Base-by-base conservation (phyloP, 2,329 filamentous ascomycete species). In the Lomentospora prolificans region DNA sequence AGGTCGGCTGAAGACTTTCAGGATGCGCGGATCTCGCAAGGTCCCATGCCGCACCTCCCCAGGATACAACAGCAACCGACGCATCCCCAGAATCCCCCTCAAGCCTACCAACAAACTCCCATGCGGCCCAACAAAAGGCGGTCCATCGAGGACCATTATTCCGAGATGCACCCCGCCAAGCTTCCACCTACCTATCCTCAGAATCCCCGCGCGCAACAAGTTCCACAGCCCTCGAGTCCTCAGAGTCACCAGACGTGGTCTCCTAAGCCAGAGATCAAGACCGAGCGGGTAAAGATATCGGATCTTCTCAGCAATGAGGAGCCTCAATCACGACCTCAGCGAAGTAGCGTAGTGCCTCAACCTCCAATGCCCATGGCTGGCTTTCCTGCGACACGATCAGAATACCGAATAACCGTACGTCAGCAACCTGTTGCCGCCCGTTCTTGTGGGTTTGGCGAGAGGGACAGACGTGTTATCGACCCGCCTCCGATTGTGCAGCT, bases 401-500 rank as follows among this genome's bases (percentile, higher is more conserved):
- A 68, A 25, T 76, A 75, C 61, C 67, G 64, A 36, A 76, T 89
- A 57, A 72, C 68, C 48, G 81, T 92, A 59, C 84, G 89, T 52
- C 89, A 94, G 67, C 88, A 92, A 64, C 89, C 89, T 7, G 75
- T 82, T 17, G 87, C 87, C 1, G 89, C 89, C 55, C 78, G 89
- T 61, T 88, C 87, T 44, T 94, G 89, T 64, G 89, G 89, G 1
- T 92, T 90, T 66, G 89, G 89, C 58, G 89, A 92, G 69, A 78
- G 88, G 60, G 89, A 94, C 65, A 81, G 89, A 39, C 80, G 89
- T 59, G 87, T 90, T 14, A 88, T 94, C 60, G 89, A 94, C 64
- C 89, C 89, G 41, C 89, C 89, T 2, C 89, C 89, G 12, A 92
- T 94, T 64, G 80, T 94, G 22, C 84, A 92, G 65, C 78, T 92